Base-by-base conservation (phyloP, 805 yeast genomes). In the Nakazawaea holstii region DNA sequence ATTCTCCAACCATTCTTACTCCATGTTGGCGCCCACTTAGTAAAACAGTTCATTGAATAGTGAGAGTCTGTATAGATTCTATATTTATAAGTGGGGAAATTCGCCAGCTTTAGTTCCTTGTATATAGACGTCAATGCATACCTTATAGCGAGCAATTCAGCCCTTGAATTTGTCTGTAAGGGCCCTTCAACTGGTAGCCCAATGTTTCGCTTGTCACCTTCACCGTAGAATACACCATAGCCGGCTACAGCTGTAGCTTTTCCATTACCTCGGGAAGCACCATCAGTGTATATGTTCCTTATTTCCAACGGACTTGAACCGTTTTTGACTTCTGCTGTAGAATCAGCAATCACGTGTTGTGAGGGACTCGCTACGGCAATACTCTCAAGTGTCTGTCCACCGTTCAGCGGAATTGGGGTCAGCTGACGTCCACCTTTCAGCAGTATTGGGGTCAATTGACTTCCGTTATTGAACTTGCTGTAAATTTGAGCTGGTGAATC, bases 221-320 rank as follows among this genome's bases (percentile, higher is more conserved):
- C 65, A 0, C 89, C 91, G 60, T 74, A 87, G 59, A 67, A 88
- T 0, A 85, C 86, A 24, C 96, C 97, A 56, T 76, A 80, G 0
- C 97, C 97, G 0, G 84, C 81, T 2, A 55, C 48, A 1, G 74
- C 68, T 8, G 54, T 53, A 0, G 43, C 40, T 17, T 57, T 66
- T 0, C 89, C 90, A 55, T 84, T 84, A 4, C 77, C 73, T 8
- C 81, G 66, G 0, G 82, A 70, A 0, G 95, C 86, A 0, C 97
- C 97, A 62, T 90, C 97, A 17, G 88, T 82, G 57, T 77, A 90
- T 0, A 88, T 68, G 24, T 14, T n/a, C 20, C 17, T 38, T 4
- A 27, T 27, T 26, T 9, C 17, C 11, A 38, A 6, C 13, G 31
- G 8, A 5, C 15, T 17, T 15, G 6, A n/a, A n/a, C n/a, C 6